Conservation (phyloP, 768 basidiomycete genomes). For the Gymnopilus dilepis region DNA sequence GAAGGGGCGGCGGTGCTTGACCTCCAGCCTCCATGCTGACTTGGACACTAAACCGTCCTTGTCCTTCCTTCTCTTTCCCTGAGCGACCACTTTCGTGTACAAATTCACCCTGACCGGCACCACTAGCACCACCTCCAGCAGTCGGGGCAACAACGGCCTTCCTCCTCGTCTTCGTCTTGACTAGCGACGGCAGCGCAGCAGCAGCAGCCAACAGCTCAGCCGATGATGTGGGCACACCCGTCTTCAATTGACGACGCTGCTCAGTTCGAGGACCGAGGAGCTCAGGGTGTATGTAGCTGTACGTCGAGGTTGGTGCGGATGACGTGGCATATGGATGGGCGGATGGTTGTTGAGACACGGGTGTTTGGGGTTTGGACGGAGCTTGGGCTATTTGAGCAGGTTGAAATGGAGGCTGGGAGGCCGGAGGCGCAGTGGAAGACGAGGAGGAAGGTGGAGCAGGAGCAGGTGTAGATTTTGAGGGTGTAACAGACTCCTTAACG, state of each 20-base stretch:
- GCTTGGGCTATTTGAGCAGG: conserved; percentile 21
- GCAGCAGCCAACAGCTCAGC: not conserved
- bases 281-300: not conserved
- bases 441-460: no score
- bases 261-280: conserved; percentile 25
- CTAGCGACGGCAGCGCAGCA: not conserved
- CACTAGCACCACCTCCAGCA: not conserved
- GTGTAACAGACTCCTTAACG: no score
- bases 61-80: not conserved
- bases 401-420: conserved; percentile 40
- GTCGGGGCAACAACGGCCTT: not conserved
- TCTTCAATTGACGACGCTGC: conserved; percentile 18
- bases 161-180: not conserved
- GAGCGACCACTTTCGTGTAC: not conserved
- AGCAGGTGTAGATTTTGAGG: no score
- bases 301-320: not conserved
- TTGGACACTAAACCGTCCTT: not conserved
- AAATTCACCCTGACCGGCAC: no score
- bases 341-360: conserved; percentile 4
- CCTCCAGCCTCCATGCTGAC: no score
- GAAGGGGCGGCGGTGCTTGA: not conserved
- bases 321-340: not conserved
- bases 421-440: not conserved
- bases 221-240: conserved; percentile 12
- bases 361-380: conserved; percentile 22